These are phyloP conservation scores for Mycena floridula DNA, from an alignment of 768 basidiomycete species.

Conservation along the genomic window DNA sequence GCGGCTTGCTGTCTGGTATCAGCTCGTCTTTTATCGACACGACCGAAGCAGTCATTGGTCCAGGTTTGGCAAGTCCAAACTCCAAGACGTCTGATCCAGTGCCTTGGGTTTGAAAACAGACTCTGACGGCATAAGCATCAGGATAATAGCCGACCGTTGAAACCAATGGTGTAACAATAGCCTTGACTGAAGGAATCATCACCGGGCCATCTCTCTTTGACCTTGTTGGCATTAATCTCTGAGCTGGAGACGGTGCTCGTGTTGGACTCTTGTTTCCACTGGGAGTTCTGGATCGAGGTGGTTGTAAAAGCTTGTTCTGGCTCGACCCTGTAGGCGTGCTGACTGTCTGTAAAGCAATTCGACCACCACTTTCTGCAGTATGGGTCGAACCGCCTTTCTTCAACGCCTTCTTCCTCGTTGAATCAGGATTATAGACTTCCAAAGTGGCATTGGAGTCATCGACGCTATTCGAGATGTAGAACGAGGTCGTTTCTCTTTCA, in stretches of 20 bases:
- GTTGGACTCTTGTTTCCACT: slow-evolving; percentile 16
- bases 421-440: slow-evolving; percentile 57
- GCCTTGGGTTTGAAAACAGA: slow-evolving; percentile 51
- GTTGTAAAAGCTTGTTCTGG: slow-evolving; percentile 5
- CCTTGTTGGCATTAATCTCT: slow-evolving; percentile 13
- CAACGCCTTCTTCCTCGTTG: slow-evolving; percentile 56
- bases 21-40: slow-evolving; percentile 5
- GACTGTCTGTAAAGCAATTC: slow-evolving; percentile 45
- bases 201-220: slow-evolving; percentile 47
- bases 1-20: slow-evolving; percentile 20
- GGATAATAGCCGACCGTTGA: slow-evolving; percentile 21
- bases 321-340: slow-evolving; percentile 12
- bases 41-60: slow-evolving; percentile 12
- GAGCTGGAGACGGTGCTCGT: slow-evolving; percentile 13
- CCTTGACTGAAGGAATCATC: slow-evolving; percentile 55
- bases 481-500: slow-evolving; percentile 53
- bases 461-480: slow-evolving; percentile 55
- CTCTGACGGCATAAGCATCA: slow-evolving; percentile 52
- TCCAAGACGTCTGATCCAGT: slow-evolving; percentile 70
- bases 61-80: slow-evolving; percentile 59
- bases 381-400: slow-evolving; percentile 54
- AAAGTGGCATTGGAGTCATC: slow-evolving; percentile 37
- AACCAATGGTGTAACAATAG: slow-evolving; percentile 47
- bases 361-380: slow-evolving; percentile 55
- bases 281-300: slow-evolving; percentile 29